Conservation (phyloP, 768 basidiomycete genomes). For the Rhodotorula diobovata region DNA sequence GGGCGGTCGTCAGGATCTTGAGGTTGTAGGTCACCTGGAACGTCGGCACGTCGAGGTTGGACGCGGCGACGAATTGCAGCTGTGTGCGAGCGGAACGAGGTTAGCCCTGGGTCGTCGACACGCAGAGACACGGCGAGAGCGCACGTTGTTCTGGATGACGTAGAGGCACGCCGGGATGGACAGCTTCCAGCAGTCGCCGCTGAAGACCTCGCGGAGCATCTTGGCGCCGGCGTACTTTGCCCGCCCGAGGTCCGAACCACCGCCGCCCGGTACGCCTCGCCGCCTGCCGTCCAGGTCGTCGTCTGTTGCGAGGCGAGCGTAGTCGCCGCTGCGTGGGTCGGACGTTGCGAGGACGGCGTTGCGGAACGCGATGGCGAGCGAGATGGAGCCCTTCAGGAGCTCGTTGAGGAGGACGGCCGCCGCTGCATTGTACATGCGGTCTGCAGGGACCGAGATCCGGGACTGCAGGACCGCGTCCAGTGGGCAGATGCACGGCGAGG, state of each 20-base stretch:
- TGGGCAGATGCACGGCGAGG: background rate
- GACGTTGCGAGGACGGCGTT: conserved; percentile 27
- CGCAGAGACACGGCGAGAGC: background rate
- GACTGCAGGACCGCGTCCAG: conserved; percentile 6
- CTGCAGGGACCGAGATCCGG: conserved; percentile 28
- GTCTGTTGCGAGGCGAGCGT: conserved; percentile 7
- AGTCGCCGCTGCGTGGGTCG: background rate
- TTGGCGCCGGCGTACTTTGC: conserved; percentile 2
- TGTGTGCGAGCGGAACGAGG: conserved; percentile 58
- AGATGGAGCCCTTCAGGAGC: conserved; percentile 84
- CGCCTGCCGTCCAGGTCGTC: conserved; percentile 1
- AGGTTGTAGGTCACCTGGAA: conserved; percentile 94
- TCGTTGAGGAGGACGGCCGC: conserved; percentile 91
- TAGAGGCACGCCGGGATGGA: conserved; percentile 96
- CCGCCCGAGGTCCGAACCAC: background rate
- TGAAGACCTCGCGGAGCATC: conserved; percentile 34
- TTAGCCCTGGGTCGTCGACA: background rate
- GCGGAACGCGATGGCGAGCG: conserved; percentile 64
- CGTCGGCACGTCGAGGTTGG: conserved; percentile 88
- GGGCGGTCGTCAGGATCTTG: conserved; percentile 72
- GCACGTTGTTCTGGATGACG: conserved; percentile 49
- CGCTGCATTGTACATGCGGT: conserved; percentile 70
- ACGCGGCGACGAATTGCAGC: conserved; percentile 88
- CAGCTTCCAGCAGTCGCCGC: conserved; percentile 91
- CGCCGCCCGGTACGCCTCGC: background rate